Conservation (phyloP, 2,329 filamentous ascomycete species). For the Verticillium isaacii region DNA sequence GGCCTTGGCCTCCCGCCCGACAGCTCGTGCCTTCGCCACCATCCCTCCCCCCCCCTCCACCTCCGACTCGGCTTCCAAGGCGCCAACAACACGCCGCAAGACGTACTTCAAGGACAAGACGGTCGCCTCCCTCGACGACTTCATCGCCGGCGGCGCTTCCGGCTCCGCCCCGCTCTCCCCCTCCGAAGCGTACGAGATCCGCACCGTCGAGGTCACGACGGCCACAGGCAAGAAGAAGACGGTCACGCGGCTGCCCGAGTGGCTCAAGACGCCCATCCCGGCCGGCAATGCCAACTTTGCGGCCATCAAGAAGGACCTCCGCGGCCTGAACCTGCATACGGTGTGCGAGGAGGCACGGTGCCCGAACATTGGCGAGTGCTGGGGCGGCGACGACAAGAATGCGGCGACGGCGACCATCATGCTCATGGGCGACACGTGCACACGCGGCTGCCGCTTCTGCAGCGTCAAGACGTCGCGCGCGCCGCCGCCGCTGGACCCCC, state of each 20-base stretch:
- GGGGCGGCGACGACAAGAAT: constrained; percentile 85
- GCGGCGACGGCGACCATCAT: constrained; percentile 97
- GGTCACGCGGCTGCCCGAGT: constrained; percentile 75
- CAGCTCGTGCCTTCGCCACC: constrained; percentile 40
- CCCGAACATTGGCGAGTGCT: constrained; percentile 97
- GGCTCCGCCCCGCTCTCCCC: constrained; percentile 37
- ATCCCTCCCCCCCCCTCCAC: constrained; percentile 29
- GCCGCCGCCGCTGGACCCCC: constrained; percentile 78
- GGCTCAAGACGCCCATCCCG: constrained; percentile 95
- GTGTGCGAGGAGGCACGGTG: constrained; percentile 97
- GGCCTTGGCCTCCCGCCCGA: constrained; percentile 26
- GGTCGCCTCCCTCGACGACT: constrained; percentile 55
- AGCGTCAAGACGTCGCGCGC: constrained; percentile 83
- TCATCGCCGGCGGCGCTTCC: constrained; percentile 38
- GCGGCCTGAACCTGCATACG: constrained; percentile 85
- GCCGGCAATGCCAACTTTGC: constrained; percentile 78
- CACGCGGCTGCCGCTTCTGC: constrained; percentile 93
- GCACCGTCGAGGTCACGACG: constrained; percentile 57
- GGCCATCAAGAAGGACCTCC: constrained; percentile 88
- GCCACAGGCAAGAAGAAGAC: constrained; percentile 58
- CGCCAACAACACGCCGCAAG: constrained; percentile 26
- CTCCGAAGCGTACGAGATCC: constrained; percentile 54
- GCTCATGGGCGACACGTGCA: constrained; percentile 99
- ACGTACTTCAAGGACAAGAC: constrained; percentile 58
- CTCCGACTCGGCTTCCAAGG: constrained; percentile 10